Conservation (phyloP, 2,329 filamentous ascomycete genomes). For the Colletotrichum sojae region DNA sequence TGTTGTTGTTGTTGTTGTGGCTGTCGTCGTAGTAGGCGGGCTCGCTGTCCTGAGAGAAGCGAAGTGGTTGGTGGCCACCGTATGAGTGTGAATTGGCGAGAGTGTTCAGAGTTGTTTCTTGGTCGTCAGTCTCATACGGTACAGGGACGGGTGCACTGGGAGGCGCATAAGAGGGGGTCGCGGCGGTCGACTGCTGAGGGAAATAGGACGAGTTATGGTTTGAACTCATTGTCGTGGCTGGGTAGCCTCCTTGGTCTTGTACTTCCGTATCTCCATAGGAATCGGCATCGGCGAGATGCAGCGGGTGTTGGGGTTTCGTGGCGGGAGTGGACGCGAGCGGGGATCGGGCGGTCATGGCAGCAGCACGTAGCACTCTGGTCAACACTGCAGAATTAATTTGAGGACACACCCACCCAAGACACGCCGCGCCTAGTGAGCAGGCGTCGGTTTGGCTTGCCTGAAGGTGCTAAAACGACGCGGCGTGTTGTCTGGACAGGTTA, state of each 20-base stretch:
- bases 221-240: conserved; percentile 24
- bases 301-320: conserved; percentile 19
- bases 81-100: conserved; percentile 42
- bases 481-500: conserved; percentile 18
- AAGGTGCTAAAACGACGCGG: not conserved
- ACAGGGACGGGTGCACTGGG: not conserved
- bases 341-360: conserved; percentile 32
- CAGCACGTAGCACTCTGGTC: not conserved
- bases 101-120: conserved; percentile 42
- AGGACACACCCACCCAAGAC: no score
- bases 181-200: conserved; percentile 31
- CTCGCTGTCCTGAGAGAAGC: conserved; percentile 10
- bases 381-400: no score
- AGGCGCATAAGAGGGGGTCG: conserved; percentile 4
- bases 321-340: conserved; percentile 30
- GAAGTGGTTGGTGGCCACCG: conserved; percentile 1
- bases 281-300: conserved; percentile 23
- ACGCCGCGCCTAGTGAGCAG: no score
- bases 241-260: conserved; percentile 5
- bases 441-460: no score
- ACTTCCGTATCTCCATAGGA: conserved; percentile 18
- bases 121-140: conserved; percentile 23
- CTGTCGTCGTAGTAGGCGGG: conserved; percentile 1
- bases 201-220: conserved; percentile 37
- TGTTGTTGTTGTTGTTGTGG: conserved; percentile 5